A percentile compares a stretch with the other conserved stretches of the same genome.
phyloP scores from a whole-genome alignment of 2,329 filamentous ascomycete genomes.

The Xylariaceae sp. region DNA sequence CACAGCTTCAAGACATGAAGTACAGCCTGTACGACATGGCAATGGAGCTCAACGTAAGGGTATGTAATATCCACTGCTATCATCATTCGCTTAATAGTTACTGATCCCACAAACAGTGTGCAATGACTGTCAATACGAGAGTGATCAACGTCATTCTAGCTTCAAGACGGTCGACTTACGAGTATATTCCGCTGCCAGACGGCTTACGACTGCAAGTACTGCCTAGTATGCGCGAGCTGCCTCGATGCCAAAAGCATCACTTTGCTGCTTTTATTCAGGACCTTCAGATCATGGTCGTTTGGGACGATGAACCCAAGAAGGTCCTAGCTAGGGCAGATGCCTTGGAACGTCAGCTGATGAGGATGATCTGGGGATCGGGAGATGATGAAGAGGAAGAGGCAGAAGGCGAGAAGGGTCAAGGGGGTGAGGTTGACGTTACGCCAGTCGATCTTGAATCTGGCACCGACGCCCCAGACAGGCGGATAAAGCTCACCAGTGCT shows the following conservation, averaged over 20 bases:
- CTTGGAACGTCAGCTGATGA: slow-evolving; percentile 61
- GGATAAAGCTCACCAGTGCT: slow-evolving; percentile 62
- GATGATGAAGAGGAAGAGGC: slow-evolving; percentile 51
- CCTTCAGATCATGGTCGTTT: slow-evolving; percentile 64
- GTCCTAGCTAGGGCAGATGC: slow-evolving; percentile 58
- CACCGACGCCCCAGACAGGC: slow-evolving; percentile 51
- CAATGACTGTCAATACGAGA: slow-evolving; percentile 71
- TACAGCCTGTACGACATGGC: slow-evolving; percentile 46
- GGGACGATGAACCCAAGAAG: slow-evolving; percentile 67
- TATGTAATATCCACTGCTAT: slow-evolving; percentile 31
- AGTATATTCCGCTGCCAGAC: slow-evolving; percentile 64
- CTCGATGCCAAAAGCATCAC: slow-evolving; percentile 67
- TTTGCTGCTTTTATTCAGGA: slow-evolving; percentile 70
- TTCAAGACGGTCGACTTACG: slow-evolving; percentile 51
- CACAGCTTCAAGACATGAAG: slow-evolving; percentile 46
- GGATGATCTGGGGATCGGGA: slow-evolving; percentile 62
- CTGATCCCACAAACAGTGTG: slow-evolving; percentile 54
- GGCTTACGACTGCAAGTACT: slow-evolving; percentile 69
- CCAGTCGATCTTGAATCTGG: slow-evolving; percentile 51
- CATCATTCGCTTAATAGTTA: background rate
- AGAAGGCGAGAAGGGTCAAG: slow-evolving; percentile 46
- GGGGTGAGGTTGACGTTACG: slow-evolving; percentile 49
- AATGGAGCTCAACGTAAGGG: slow-evolving; percentile 49
- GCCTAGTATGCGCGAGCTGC: slow-evolving; percentile 61
- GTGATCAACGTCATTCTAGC: slow-evolving; percentile 66